A percentile compares a stretch with the other conserved stretches of the same genome.
Conservation (phyloP, 352 stramenopile genomes). For the Pythium utonaiense region DNA sequence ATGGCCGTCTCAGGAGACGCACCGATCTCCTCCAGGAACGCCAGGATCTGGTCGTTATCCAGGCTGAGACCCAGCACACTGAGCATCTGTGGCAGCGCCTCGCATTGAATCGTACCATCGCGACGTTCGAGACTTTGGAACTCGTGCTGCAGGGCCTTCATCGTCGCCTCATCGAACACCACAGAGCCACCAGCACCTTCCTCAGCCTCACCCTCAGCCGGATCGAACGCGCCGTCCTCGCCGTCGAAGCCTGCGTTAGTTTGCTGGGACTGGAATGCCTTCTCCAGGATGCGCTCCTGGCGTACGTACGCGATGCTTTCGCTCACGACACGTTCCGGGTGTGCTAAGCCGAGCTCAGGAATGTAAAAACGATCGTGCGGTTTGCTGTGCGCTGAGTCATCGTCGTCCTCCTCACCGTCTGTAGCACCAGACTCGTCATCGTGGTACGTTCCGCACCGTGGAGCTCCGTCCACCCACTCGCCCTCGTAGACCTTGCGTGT, state of each 20-base stretch:
- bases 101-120: conserved; percentile 57
- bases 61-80: conserved; percentile 39
- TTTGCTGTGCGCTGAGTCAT: conserved; percentile 5
- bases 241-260: conserved; percentile 11
- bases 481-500: conserved; percentile 87
- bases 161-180: conserved; percentile 58
- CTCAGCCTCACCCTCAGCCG: conserved; percentile 1
- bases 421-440: conserved; percentile 28
- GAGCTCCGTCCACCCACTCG: conserved; percentile 79
- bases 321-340: conserved; percentile 70
- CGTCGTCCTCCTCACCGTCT: conserved; percentile 29
- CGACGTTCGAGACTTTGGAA: conserved; percentile 40
- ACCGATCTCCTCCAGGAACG: conserved; percentile 70
- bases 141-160: conserved; percentile 51
- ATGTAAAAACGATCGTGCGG: conserved; percentile 54
- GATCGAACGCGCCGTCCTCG: not conserved
- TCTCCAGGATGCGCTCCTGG: conserved; percentile 54
- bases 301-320: conserved; percentile 69
- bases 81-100: conserved; percentile 39
- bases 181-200: conserved; percentile 21
- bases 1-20: conserved; percentile 62
- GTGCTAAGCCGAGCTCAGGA: conserved; percentile 70
- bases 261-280: conserved; percentile 32
- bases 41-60: conserved; percentile 35
- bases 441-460: conserved; percentile 74